Conservation (phyloP, 768 basidiomycete genomes). For the Neoboletus brunneissimus region DNA sequence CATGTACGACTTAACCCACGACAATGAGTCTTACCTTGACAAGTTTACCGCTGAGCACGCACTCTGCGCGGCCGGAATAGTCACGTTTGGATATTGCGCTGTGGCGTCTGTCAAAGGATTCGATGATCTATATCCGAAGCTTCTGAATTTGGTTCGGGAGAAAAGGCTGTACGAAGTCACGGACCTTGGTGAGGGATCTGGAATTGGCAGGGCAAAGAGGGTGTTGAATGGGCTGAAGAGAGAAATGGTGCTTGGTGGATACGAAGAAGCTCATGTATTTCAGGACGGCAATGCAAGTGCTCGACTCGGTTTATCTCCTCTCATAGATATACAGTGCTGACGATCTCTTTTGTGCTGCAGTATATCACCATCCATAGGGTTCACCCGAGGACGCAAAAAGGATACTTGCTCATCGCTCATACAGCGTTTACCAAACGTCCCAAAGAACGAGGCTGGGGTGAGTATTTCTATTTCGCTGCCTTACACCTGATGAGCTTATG, state of each 20-base stretch:
- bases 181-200: slow-evolving; percentile 51
- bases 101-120: slow-evolving; percentile 96
- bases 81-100: slow-evolving; percentile 84
- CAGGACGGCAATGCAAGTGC: slow-evolving; percentile 88
- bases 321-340: background rate
- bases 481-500: background rate
- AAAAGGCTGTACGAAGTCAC: slow-evolving; percentile 74
- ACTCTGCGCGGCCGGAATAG: slow-evolving; percentile 90
- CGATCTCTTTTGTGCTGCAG: slow-evolving; percentile 38
- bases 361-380: slow-evolving; percentile 94
- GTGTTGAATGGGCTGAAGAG: slow-evolving; percentile 83
- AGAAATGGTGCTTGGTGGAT: slow-evolving; percentile 88
- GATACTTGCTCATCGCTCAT: slow-evolving; percentile 89
- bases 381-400: slow-evolving; percentile 85
- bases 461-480: slow-evolving; percentile 24
- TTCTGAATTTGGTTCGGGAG: slow-evolving; percentile 88
- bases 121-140: slow-evolving; percentile 93
- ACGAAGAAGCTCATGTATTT: slow-evolving; percentile 91
- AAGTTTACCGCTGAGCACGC: slow-evolving; percentile 95
- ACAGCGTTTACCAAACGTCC: slow-evolving; percentile 86
- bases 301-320: background rate
- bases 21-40: slow-evolving; percentile 89
- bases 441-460: slow-evolving; percentile 79
- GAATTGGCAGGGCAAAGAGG: slow-evolving; percentile 59
- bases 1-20: slow-evolving; percentile 94